phyloP scores from a whole-genome alignment of 495 filamentous ascomycete genomes.

The Friedmanniomyces endolithicus region DNA sequence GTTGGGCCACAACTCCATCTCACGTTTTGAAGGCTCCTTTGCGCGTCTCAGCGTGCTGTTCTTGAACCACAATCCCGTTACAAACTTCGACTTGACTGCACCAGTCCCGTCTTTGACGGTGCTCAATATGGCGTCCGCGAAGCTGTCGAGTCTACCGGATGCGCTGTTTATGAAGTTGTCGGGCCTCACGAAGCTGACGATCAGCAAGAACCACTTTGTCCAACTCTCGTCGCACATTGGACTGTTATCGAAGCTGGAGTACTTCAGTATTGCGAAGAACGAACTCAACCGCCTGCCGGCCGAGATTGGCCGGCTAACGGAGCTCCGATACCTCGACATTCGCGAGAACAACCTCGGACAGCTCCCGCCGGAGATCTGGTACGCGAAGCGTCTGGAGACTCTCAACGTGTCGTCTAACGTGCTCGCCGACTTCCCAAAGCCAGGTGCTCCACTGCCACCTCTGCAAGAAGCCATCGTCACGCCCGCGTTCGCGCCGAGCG shows the following conservation, averaged over 20 bases:
- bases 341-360: conserved; percentile 83
- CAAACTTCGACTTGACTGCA: conserved; percentile 70
- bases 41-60: conserved; percentile 68
- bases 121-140: conserved; percentile 76
- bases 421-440: conserved; percentile 78
- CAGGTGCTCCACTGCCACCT: conserved; percentile 23
- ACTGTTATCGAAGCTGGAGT: conserved; percentile 67
- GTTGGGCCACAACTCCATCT: conserved; percentile 82
- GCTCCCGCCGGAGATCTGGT: conserved; percentile 87
- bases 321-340: conserved; percentile 73
- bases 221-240: conserved; percentile 75
- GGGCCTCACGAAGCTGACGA: conserved; percentile 69
- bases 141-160: conserved; percentile 74
- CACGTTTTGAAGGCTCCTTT: conserved; percentile 75
- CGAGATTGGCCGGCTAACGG: conserved; percentile 72
- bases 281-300: conserved; percentile 66
- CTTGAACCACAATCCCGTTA: conserved; percentile 86
- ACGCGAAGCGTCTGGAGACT: conserved; percentile 72
- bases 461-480: conserved; percentile 26
- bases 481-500: conserved; percentile 38
- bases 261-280: conserved; percentile 89
- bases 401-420: conserved; percentile 94
- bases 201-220: conserved; percentile 93
- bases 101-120: conserved; percentile 69
- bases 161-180: conserved; percentile 75